Conservation (phyloP, 768 basidiomycete genomes). For the Russula lepida region DNA sequence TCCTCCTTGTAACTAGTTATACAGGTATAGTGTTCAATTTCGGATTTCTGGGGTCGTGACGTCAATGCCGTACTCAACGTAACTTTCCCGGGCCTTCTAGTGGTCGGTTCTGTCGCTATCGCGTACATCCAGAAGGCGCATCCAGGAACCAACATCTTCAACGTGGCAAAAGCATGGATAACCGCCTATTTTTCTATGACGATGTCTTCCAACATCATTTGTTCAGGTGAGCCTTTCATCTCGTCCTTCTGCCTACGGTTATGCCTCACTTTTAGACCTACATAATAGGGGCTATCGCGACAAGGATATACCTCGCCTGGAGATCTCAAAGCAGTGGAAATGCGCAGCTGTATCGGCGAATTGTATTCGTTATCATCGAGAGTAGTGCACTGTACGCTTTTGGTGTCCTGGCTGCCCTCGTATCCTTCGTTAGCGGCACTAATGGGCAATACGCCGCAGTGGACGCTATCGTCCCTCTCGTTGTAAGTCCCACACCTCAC, state of each 20-base stretch:
- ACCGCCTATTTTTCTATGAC: constrained; percentile 3
- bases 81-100: not conserved
- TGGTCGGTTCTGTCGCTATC: not conserved
- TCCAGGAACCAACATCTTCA: not conserved
- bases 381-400: constrained; percentile 5
- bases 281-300: constrained; percentile 3
- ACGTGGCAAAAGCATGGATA: constrained; percentile 1
- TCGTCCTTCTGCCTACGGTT: not conserved
- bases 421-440: not conserved
- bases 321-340: not conserved
- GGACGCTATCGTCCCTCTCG: constrained; percentile 4
- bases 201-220: constrained; percentile 1
- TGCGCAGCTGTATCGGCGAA: not conserved
- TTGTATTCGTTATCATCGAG: constrained; percentile 1
- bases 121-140: not conserved
- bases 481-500: not conserved
- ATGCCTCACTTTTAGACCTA: not conserved
- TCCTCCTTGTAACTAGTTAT: constrained; percentile 3
- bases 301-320: not conserved
- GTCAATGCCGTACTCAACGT: not conserved
- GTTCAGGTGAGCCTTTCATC: not conserved
- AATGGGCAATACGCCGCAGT: not conserved
- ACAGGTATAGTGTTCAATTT: not conserved
- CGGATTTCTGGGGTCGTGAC: not conserved
- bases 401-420: not conserved